Conservation (phyloP, 2,329 filamentous ascomycete genomes). For the Amesomyces nigricolor region DNA sequence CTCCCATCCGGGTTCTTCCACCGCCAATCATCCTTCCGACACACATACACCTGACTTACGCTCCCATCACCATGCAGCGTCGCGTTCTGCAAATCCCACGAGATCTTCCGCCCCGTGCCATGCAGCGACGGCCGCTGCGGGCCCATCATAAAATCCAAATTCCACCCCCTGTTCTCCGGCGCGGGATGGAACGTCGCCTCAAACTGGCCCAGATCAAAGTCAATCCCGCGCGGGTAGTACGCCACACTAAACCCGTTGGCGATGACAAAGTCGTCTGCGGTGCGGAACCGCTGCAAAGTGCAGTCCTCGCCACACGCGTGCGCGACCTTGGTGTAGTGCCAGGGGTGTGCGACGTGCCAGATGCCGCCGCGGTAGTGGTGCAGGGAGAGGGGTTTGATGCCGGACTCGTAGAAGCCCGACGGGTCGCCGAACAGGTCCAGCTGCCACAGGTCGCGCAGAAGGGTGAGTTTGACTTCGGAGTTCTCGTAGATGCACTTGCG, state of each 20-base stretch:
- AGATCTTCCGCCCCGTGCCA: slow-evolving; percentile 31
- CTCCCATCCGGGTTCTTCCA: slow-evolving; percentile 44
- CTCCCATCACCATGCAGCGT: slow-evolving; percentile 40
- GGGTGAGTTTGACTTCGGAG: slow-evolving; percentile 52
- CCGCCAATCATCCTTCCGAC: slow-evolving; percentile 47
- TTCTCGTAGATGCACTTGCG: slow-evolving; percentile 61
- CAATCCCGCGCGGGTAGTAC: slow-evolving; percentile 48
- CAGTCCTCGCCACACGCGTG: slow-evolving; percentile 57
- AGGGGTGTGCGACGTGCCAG: slow-evolving; percentile 51
- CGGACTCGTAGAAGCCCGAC: slow-evolving; percentile 59
- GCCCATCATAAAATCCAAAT: slow-evolving; percentile 30
- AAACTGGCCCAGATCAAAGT: slow-evolving; percentile 31
- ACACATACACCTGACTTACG: slow-evolving; percentile 49
- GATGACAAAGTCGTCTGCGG: slow-evolving; percentile 48
- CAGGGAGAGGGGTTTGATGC: slow-evolving; percentile 53
- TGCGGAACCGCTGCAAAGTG: slow-evolving; percentile 53
- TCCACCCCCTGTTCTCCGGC: slow-evolving; percentile 31
- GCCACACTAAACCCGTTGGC: slow-evolving; percentile 56
- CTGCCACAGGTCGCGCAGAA: slow-evolving; percentile 54
- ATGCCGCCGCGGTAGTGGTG: slow-evolving; percentile 60
- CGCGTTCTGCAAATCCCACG: slow-evolving; percentile 47
- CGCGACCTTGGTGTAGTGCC: slow-evolving; percentile 52
- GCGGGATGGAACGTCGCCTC: slow-evolving; percentile 31
- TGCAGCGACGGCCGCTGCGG: slow-evolving; percentile 29
- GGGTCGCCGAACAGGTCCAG: slow-evolving; percentile 56